Evolutionary conservation across 176 grass and related monocot species (phyloP).

Genomic region (Carex pumila): DNA sequence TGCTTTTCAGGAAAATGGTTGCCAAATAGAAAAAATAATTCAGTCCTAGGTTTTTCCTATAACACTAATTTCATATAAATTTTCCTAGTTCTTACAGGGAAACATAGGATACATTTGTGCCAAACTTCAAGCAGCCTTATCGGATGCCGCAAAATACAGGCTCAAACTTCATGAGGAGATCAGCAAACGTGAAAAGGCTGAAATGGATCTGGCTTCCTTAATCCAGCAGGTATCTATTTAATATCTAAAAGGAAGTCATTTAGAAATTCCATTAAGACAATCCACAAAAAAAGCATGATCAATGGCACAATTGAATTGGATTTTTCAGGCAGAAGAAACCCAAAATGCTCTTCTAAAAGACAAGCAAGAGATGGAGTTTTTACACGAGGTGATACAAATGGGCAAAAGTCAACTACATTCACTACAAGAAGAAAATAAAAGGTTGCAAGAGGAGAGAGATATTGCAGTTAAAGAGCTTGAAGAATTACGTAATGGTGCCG

Average conservation of each 20-base stretch:
- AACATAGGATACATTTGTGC: background rate
- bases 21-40: background rate
- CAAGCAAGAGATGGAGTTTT: slow-evolving; percentile 17
- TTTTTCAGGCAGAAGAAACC: slow-evolving; percentile 7
- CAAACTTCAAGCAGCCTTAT: background rate
- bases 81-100: background rate
- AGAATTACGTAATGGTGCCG: slow-evolving; percentile 13
- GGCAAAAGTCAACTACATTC: background rate
- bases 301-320: background rate
- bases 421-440: slow-evolving; percentile 17
- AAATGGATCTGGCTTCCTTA: background rate
- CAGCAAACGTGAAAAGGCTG: background rate
- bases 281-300: background rate
- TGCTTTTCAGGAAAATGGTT: background rate
- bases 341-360: slow-evolving; percentile 19
- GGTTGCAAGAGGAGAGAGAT: slow-evolving; percentile 31
- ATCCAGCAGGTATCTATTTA: background rate
- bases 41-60: background rate
- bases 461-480: slow-evolving; percentile 26
- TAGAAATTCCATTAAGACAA: background rate
- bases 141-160: background rate
- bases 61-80: background rate
- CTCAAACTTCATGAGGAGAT: background rate
- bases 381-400: slow-evolving; percentile 3
- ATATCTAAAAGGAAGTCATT: background rate